Conservation (phyloP, 2,329 filamentous ascomycete genomes). For the Colletotrichum cordylinicola region DNA sequence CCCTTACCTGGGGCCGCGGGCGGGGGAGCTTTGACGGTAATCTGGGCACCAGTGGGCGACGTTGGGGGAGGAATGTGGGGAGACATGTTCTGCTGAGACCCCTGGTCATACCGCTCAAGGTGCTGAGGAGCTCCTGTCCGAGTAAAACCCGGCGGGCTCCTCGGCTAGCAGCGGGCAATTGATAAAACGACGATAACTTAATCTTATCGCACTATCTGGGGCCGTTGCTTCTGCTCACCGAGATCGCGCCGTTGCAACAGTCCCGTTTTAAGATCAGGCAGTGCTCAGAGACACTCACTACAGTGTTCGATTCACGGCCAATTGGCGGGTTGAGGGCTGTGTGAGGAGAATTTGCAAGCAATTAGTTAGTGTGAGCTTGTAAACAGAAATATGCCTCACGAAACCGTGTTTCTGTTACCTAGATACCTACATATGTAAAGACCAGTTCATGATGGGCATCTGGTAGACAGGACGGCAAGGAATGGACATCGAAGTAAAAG, state of each 20-base stretch:
- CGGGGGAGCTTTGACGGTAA: slow-evolving; percentile 13
- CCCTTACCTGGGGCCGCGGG: slow-evolving; percentile 8
- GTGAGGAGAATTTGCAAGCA: not conserved
- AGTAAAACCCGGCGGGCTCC: not conserved
- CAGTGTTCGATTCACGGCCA: not conserved
- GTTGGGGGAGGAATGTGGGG: slow-evolving; percentile 6
- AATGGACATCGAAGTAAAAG: not conserved
- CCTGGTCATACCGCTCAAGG: not conserved
- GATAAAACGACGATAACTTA: not conserved
- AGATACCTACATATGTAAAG: not conserved
- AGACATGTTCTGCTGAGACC: not conserved
- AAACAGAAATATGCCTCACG: not conserved
- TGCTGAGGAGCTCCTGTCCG: not conserved
- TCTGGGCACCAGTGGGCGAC: not conserved
- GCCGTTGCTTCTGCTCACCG: not conserved
- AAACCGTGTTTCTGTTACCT: not conserved
- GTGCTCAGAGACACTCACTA: not conserved
- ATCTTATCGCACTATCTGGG: slow-evolving; percentile 1
- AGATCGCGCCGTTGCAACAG: not conserved
- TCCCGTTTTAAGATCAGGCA: not conserved
- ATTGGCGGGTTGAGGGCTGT: not conserved
- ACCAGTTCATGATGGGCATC: not conserved
- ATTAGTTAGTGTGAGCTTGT: not conserved
- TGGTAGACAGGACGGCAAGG: not conserved
- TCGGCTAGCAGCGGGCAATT: slow-evolving; percentile 16